Conservation (phyloP, 768 basidiomycete genomes). For the Naematelia encephala region DNA sequence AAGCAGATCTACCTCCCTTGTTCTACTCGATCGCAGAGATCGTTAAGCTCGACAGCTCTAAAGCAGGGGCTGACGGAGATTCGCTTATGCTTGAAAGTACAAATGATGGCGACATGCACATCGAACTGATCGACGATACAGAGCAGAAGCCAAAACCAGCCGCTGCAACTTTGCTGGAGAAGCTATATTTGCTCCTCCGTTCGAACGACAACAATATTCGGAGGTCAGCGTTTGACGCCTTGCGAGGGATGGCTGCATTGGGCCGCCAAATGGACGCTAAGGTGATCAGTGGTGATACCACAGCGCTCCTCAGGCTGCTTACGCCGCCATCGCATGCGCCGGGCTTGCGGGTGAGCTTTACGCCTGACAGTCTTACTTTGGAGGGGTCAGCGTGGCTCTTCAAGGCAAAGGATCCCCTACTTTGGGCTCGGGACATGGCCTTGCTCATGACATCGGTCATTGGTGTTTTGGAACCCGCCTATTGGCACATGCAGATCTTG, state of each 20-base stretch:
- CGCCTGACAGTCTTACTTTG: conserved; percentile 1
- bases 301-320: neutral
- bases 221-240: neutral
- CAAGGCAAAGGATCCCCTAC: neutral
- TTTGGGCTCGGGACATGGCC: neutral
- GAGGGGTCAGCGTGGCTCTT: neutral
- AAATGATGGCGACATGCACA: neutral
- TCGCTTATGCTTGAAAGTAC: neutral
- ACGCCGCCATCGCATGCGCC: conserved; percentile 1
- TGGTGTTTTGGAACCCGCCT: neutral
- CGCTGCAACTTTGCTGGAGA: neutral
- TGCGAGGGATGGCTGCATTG: neutral
- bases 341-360: neutral
- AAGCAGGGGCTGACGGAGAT: neutral
- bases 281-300: neutral
- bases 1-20: conserved; percentile 55
- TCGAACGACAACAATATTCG: neutral
- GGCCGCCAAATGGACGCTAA: neutral
- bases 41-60: neutral
- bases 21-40: neutral
- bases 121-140: neutral
- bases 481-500: neutral
- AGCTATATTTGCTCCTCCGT: neutral
- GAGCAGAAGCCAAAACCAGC: neutral
- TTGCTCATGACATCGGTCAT: neutral